phyloP scores from a whole-genome alignment of 2,329 filamentous ascomycete species.

The Microdochium trichocladiopsis region DNA sequence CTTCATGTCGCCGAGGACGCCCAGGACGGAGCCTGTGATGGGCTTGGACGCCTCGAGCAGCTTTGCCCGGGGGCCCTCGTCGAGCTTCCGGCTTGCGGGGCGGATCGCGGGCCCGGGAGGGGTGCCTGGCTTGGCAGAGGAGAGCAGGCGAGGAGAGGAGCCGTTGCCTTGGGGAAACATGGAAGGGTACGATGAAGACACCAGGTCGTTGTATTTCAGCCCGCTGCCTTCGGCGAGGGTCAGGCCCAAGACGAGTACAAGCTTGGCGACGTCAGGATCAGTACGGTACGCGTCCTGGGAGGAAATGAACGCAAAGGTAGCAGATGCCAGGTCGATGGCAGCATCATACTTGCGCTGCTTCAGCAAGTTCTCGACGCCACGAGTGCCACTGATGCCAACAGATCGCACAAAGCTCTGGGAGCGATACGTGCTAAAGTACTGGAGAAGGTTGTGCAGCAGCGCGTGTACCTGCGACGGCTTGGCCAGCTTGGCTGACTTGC shows the following conservation, averaged over 20 bases:
- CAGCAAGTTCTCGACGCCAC: constrained; percentile 18
- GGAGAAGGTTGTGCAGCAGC: constrained; percentile 21
- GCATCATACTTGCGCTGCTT: constrained; percentile 17
- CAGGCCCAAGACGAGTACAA: constrained; percentile 25
- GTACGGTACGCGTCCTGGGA: constrained; percentile 20
- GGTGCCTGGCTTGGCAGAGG: too few relatives aligned
- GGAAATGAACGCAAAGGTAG: constrained; percentile 23
- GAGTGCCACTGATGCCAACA: constrained; percentile 24
- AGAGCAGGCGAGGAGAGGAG: too few relatives aligned
- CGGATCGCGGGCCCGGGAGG: constrained; percentile 6
- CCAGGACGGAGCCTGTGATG: constrained; percentile 31
- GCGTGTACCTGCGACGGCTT: constrained; percentile 19
- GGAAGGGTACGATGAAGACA: not conserved
- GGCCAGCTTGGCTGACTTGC: constrained; percentile 17
- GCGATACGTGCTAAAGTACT: constrained; percentile 24
- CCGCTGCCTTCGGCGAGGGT: constrained; percentile 22
- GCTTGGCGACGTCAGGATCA: constrained; percentile 18
- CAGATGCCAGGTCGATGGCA: constrained; percentile 23
- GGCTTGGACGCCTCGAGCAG: constrained; percentile 28
- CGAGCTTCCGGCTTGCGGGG: constrained; percentile 22
- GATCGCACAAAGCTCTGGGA: constrained; percentile 25
- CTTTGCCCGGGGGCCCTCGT: constrained; percentile 25
- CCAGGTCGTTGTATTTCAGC: not conserved
- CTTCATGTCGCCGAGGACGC: constrained; percentile 27
- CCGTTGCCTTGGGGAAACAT: not conserved